Conservation (phyloP, 192 early-diverging fungal genomes). For the Bifiguratus adelaidae region DNA sequence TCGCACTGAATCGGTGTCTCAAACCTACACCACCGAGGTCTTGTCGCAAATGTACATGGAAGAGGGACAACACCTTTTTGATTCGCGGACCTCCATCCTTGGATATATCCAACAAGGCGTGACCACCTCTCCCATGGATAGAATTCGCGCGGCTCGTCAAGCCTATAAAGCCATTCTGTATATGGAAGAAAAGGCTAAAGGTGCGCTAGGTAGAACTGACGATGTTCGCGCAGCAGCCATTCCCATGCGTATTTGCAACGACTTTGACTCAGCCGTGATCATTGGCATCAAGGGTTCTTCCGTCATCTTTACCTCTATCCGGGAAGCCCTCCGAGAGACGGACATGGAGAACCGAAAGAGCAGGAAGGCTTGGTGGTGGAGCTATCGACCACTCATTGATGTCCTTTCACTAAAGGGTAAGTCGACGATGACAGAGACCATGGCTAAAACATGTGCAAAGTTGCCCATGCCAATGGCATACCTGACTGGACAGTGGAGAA, state of each 20-base stretch:
- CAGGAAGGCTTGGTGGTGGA: conserved; percentile 57
- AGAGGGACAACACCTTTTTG: conserved; percentile 82
- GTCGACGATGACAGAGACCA: conserved; percentile 7
- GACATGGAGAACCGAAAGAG: conserved; percentile 74
- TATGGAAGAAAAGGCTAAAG: conserved; percentile 53
- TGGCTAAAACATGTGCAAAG: too few relatives aligned
- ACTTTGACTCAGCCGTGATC: conserved; percentile 52
- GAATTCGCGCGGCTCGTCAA: conserved; percentile 79
- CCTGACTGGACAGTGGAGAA: too few relatives aligned
- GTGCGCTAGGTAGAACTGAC: conserved; percentile 28
- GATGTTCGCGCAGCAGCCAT: conserved; percentile 19
- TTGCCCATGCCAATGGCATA: too few relatives aligned
- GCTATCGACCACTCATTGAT: conserved; percentile 44
- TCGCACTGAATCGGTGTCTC: conserved; percentile 60
- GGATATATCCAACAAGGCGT: conserved; percentile 96
- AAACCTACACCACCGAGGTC: conserved; percentile 84
- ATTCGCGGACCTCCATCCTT: conserved; percentile 80
- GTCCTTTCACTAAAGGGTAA: conserved; percentile 45
- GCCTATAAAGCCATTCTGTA: conserved; percentile 78
- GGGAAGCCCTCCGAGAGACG: conserved; percentile 49
- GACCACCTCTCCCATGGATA: conserved; percentile 83
- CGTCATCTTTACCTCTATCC: conserved; percentile 62
- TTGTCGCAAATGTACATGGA: conserved; percentile 77
- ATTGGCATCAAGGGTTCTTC: conserved; percentile 78
- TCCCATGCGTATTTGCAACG: conserved; percentile 45